phyloP scores from a whole-genome alignment of 306 rosid species.

The Trifolium fragiferum region DNA sequence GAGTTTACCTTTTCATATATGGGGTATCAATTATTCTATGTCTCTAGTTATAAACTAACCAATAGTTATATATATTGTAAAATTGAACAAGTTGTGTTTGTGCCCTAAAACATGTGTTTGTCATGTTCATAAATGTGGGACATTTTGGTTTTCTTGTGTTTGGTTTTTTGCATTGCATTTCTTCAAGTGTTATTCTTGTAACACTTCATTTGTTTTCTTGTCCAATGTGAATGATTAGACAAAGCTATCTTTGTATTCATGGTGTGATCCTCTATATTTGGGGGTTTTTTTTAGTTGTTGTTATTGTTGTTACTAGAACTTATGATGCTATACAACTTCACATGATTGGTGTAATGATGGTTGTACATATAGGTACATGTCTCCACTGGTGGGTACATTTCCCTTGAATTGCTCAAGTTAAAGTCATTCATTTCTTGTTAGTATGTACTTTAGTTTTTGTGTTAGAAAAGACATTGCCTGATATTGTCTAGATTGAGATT shows the following conservation, averaged over 20 bases:
- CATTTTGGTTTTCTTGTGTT: slow-evolving; percentile 16
- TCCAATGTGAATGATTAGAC: slow-evolving; percentile 41
- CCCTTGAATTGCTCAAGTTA: slow-evolving; percentile 36
- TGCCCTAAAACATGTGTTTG: slow-evolving; percentile 27
- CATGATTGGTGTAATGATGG: slow-evolving; percentile 39
- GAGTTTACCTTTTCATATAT: slow-evolving; percentile 28
- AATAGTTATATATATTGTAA: background rate
- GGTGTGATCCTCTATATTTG: background rate
- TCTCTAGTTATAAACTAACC: slow-evolving; percentile 9
- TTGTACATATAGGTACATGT: slow-evolving; percentile 42
- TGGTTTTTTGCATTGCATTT: slow-evolving; percentile 25
- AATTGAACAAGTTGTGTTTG: slow-evolving; percentile 29
- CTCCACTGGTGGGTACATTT: slow-evolving; percentile 28
- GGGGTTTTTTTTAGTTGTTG: too few species aligned
- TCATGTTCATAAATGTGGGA: slow-evolving; percentile 5
- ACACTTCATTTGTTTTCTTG: slow-evolving; percentile 32
- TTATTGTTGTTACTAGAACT: slow-evolving; percentile 5
- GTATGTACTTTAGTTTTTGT: slow-evolving; percentile 10
- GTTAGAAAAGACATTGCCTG: background rate
- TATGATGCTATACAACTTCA: slow-evolving; percentile 8
- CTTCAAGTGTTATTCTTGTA: background rate
- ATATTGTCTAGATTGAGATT: background rate
- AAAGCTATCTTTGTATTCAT: slow-evolving; percentile 11
- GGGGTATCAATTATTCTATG: slow-evolving; percentile 26
- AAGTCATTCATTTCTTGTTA: background rate